phyloP scores from a whole-genome alignment of 1,284 basidiomycete genomes.

The Cutaneotrichosporon arboriforme region DNA sequence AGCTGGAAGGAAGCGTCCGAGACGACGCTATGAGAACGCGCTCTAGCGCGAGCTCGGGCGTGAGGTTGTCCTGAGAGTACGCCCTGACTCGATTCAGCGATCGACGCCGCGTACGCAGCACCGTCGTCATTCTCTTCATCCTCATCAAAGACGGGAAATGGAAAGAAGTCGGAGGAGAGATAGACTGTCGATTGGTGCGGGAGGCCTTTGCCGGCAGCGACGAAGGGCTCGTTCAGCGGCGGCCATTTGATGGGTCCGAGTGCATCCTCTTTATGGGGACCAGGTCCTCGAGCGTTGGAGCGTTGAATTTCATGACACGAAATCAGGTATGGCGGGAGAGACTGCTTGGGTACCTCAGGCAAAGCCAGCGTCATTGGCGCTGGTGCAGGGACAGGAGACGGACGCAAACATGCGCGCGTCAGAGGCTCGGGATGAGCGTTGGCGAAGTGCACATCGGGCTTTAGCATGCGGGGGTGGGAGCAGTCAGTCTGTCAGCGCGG shows the following conservation, averaged over 20 bases:
- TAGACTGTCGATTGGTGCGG: neutral
- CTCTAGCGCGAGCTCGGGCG: neutral
- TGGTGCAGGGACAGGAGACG: too few species aligned
- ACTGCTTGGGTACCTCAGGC: neutral
- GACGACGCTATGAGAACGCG: neutral
- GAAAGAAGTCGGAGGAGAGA: constrained; percentile 5
- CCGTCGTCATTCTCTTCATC: constrained; percentile 4
- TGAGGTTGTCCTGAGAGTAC: neutral
- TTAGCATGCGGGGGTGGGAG: neutral
- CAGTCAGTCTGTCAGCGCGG: neutral
- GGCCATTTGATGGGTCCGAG: neutral
- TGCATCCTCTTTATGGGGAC: too few species aligned
- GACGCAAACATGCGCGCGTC: neutral
- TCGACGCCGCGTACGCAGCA: neutral
- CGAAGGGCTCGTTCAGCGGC: neutral
- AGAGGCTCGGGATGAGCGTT: neutral
- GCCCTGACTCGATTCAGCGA: neutral
- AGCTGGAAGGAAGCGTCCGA: constrained; percentile 2
- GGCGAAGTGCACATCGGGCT: neutral
- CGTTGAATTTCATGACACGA: constrained; percentile 4
- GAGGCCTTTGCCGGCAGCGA: too few species aligned
- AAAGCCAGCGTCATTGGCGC: too few species aligned
- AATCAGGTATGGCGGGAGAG: neutral
- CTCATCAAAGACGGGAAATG: neutral
- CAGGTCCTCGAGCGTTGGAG: neutral